A percentile compares a stretch with the other conserved stretches of the same genome.
Evolutionary conservation across 169 alveolate species (phyloP).

Genomic region (Plasmodium vivax): DNA sequence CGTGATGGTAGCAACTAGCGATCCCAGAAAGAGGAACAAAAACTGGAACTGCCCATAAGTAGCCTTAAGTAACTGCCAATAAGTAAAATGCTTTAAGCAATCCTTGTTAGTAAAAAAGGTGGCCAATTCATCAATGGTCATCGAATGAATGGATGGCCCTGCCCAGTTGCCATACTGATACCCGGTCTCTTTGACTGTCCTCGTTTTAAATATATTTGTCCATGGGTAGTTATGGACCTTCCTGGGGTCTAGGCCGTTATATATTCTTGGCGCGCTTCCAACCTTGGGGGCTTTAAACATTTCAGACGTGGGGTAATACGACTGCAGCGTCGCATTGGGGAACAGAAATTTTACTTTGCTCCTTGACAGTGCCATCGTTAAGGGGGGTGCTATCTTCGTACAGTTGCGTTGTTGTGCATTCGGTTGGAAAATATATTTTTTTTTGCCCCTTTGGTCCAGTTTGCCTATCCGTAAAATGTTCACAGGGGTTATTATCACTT

Average conservation of each 20-base stretch:
- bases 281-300: constrained; percentile 80
- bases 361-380: constrained; percentile 76
- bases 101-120: constrained; percentile 79
- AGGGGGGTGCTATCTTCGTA: neutral
- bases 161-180: constrained; percentile 81
- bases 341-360: constrained; percentile 78
- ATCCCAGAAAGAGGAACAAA: constrained; percentile 71
- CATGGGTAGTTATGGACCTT: constrained; percentile 80
- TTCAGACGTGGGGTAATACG: constrained; percentile 86
- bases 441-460: neutral
- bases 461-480: neutral
- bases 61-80: constrained; percentile 61
- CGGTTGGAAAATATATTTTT: neutral
- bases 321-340: constrained; percentile 82
- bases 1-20: constrained; percentile 55
- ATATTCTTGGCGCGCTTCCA: constrained; percentile 79
- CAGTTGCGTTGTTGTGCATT: neutral
- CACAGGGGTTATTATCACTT: neutral
- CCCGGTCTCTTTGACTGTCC: constrained; percentile 83
- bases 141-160: constrained; percentile 84
- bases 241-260: constrained; percentile 83
- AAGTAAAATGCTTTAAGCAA: constrained; percentile 71
- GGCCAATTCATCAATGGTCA: constrained; percentile 84
- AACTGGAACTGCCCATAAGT: constrained; percentile 79
- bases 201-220: constrained; percentile 76